Conservation (phyloP, 208 protist genomes). For the Leishmania amazonensis region DNA sequence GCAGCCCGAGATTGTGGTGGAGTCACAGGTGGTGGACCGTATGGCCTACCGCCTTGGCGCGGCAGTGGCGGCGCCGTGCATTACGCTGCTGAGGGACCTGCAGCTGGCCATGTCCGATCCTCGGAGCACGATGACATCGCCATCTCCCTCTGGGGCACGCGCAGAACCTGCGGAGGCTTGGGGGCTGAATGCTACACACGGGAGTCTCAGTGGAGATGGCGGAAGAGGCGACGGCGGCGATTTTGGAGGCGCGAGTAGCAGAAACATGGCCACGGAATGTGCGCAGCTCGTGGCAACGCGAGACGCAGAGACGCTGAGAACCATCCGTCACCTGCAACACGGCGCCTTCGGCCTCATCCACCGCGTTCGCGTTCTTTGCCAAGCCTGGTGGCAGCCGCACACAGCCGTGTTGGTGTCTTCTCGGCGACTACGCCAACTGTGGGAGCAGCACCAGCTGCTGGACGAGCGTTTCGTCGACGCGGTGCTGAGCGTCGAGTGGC, state of each 20-base stretch:
- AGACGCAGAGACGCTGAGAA: slow-evolving; percentile 16
- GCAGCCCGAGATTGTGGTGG: slow-evolving; percentile 40
- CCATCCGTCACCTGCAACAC: slow-evolving; percentile 15
- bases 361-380: slow-evolving; percentile 57
- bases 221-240: not conserved
- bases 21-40: slow-evolving; percentile 50
- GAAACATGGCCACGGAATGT: slow-evolving; percentile 1
- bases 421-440: slow-evolving; percentile 35
- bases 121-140: not conserved
- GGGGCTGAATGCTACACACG: not conserved
- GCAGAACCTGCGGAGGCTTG: not conserved
- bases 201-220: not conserved
- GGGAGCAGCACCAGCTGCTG: slow-evolving; percentile 51
- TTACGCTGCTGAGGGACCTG: slow-evolving; percentile 62
- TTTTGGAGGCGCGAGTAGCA: not conserved
- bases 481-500: slow-evolving; percentile 60
- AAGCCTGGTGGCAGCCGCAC: slow-evolving; percentile 68
- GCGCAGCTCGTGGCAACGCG: slow-evolving; percentile 15
- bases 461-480: slow-evolving; percentile 52
- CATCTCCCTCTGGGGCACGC: not conserved
- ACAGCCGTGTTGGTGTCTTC: slow-evolving; percentile 41
- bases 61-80: slow-evolving; percentile 37
- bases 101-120: slow-evolving; percentile 32
- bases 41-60: slow-evolving; percentile 59
- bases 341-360: slow-evolving; percentile 37